Percentiles rank a stretch among this genome's conserved stretches.
Conservation (phyloP, 2,329 filamentous ascomycete species). For the Cercospora sp. region DNA sequence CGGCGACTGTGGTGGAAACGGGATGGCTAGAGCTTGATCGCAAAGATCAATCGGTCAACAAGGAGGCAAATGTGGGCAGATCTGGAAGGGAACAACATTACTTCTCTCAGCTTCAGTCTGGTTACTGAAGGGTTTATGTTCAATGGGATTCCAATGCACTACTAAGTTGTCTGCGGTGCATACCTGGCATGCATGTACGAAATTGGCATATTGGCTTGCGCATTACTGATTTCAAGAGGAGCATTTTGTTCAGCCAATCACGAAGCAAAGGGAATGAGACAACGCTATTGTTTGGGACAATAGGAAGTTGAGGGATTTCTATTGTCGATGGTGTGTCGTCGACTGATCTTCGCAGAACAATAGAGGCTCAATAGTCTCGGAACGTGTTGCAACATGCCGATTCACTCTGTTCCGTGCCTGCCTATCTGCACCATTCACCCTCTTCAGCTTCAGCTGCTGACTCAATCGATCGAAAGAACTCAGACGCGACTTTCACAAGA, state of each 20-base stretch:
- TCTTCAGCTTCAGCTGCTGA: not conserved
- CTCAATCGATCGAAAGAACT: not conserved
- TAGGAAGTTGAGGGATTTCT: not conserved
- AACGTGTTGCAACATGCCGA: not conserved
- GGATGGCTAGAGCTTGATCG: not conserved
- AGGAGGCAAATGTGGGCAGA: not conserved
- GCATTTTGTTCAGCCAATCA: not conserved
- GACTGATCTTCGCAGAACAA: not conserved
- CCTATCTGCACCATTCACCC: not conserved
- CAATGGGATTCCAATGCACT: not conserved
- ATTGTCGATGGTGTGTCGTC: not conserved
- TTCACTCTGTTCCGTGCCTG: not conserved
- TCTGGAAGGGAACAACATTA: not conserved
- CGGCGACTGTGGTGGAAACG: constrained; percentile 11
- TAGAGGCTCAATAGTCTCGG: not conserved
- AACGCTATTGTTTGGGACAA: not conserved
- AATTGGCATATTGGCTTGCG: not conserved
- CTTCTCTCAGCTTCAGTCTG: not conserved
- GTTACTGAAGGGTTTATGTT: not conserved
- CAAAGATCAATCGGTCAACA: not conserved
- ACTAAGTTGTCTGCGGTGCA: not conserved
- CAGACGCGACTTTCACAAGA: not conserved
- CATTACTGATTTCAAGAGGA: not conserved
- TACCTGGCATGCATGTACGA: not conserved
- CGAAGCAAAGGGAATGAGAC: not conserved